phyloP scores from a whole-genome alignment of 2,329 filamentous ascomycete genomes.

The Zymoseptoria ardabiliae region DNA sequence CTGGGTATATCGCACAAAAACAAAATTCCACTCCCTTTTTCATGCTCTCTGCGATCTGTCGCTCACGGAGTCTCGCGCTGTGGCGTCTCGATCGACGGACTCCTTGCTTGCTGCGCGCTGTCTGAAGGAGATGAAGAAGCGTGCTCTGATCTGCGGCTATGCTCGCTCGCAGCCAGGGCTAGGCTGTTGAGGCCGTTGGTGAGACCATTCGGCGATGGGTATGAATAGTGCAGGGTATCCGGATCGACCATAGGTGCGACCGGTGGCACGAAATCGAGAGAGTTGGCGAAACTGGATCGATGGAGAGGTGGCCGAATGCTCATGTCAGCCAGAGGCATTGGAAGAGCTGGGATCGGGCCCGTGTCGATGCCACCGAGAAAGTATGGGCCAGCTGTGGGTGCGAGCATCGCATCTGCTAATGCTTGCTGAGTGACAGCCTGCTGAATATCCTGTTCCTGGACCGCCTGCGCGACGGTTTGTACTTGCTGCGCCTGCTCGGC shows the following conservation, averaged over 20 bases:
- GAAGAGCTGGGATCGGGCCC: slow-evolving; percentile 29
- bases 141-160: slow-evolving; percentile 28
- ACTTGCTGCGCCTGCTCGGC: slow-evolving; percentile 20
- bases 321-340: slow-evolving; percentile 29
- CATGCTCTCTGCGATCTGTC: background rate
- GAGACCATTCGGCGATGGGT: slow-evolving; percentile 28
- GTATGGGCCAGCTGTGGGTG: slow-evolving; percentile 27
- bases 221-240: slow-evolving; percentile 29
- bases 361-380: slow-evolving; percentile 27
- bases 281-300: slow-evolving; percentile 26
- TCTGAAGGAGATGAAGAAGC: background rate
- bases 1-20: background rate
- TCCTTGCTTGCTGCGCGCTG: slow-evolving; percentile 9
- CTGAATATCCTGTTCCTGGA: slow-evolving; percentile 14
- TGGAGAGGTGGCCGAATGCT: slow-evolving; percentile 26
- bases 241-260: slow-evolving; percentile 25
- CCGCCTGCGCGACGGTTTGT: slow-evolving; percentile 10
- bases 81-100: slow-evolving; percentile 16
- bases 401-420: slow-evolving; percentile 9
- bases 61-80: slow-evolving; percentile 10
- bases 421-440: slow-evolving; percentile 15
- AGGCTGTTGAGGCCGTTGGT: slow-evolving; percentile 34
- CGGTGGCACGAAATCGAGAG: slow-evolving; percentile 29
- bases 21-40: background rate
- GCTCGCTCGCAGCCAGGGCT: slow-evolving; percentile 31